Conservation (phyloP, 176 grass and related monocot genomes). For the Tuctoria greenei region DNA sequence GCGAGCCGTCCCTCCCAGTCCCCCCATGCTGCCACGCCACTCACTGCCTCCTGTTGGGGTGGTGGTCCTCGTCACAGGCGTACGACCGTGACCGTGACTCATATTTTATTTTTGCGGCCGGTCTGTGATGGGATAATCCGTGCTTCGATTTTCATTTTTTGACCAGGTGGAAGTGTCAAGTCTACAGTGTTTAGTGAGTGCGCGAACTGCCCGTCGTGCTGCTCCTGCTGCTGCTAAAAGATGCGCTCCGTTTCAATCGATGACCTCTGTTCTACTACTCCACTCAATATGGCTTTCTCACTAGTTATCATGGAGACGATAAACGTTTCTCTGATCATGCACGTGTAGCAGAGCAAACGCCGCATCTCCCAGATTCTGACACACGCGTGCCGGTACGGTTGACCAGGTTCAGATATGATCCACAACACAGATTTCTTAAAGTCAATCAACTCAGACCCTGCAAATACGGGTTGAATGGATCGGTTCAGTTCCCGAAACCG, state of each 20-base stretch:
- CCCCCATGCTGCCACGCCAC: background rate
- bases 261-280: background rate
- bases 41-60: background rate
- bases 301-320: constrained; percentile 21
- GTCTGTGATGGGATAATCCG: background rate
- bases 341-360: background rate
- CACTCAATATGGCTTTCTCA: background rate
- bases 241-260: background rate
- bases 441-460: background rate
- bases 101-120: background rate
- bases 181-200: background rate
- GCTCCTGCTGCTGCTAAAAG: background rate
- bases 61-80: background rate
- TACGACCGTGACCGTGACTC: background rate
- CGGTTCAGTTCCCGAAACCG: constrained; percentile 13
- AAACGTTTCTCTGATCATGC: background rate
- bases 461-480: background rate
- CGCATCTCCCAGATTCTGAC: background rate
- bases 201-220: background rate
- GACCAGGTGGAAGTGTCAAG: background rate
- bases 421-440: background rate
- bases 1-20: background rate
- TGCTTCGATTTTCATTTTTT: no score
- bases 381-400: constrained; percentile 17
- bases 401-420: constrained; percentile 26